phyloP scores from a whole-genome alignment of 2,329 filamentous ascomycete species.

The Reticulascus tulasneorum region DNA sequence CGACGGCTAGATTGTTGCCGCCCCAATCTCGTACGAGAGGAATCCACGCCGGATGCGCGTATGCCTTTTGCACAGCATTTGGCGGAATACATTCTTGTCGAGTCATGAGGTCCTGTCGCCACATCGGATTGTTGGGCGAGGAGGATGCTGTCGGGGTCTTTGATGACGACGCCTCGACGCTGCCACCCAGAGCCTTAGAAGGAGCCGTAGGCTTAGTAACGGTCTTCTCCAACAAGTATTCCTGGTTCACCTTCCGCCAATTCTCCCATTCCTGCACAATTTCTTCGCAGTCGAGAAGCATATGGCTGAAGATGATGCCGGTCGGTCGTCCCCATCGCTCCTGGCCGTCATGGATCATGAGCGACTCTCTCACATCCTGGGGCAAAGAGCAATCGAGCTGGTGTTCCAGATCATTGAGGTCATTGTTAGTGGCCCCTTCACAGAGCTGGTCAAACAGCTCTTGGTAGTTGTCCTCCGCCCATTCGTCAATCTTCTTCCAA shows the following conservation, averaged over 20 bases:
- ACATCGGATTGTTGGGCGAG: slow-evolving; percentile 57
- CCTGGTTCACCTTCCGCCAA: slow-evolving; percentile 89
- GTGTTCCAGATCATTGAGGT: slow-evolving; percentile 95
- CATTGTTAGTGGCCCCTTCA: slow-evolving; percentile 88
- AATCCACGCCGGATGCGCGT: slow-evolving; percentile 93
- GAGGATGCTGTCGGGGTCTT: slow-evolving; percentile 45
- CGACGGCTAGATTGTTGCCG: slow-evolving; percentile 93
- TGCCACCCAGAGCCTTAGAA: slow-evolving; percentile 67
- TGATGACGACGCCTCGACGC: slow-evolving; percentile 65
- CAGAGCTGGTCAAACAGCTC: slow-evolving; percentile 92
- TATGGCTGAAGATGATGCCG: slow-evolving; percentile 87
- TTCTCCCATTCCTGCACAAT: slow-evolving; percentile 97
- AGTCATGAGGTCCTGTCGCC: slow-evolving; percentile 80
- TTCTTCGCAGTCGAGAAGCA: slow-evolving; percentile 97
- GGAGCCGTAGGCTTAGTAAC: slow-evolving; percentile 59
- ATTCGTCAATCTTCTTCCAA: slow-evolving; percentile 90
- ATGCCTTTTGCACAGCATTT: slow-evolving; percentile 83
- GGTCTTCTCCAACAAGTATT: slow-evolving; percentile 67
- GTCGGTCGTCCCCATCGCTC: slow-evolving; percentile 89
- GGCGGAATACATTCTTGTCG: slow-evolving; percentile 86
- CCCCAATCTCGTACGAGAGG: slow-evolving; percentile 96
- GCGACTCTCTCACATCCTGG: slow-evolving; percentile 86
- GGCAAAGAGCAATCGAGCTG: slow-evolving; percentile 92
- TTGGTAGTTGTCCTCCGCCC: slow-evolving; percentile 92
- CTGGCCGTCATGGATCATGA: slow-evolving; percentile 92